These are phyloP conservation scores for Lotmaria passim DNA, from an alignment of 208 protist species.

Conservation along the genomic window DNA sequence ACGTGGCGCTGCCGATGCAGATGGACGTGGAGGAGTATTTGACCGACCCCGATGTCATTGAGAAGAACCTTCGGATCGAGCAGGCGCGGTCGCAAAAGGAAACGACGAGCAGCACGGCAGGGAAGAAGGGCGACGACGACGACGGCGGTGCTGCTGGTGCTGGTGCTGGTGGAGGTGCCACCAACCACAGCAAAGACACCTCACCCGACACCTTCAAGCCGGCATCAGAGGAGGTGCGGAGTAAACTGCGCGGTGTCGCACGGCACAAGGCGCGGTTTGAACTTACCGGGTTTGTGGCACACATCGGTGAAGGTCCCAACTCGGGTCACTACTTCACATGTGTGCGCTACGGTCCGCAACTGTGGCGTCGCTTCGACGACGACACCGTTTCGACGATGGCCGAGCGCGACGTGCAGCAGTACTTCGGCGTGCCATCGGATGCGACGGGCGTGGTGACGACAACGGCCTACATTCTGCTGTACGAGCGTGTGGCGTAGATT, in stretches of 20 bases:
- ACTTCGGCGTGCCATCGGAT: slow-evolving; percentile 80
- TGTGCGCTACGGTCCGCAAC: slow-evolving; percentile 67
- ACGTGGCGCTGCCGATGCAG: slow-evolving; percentile 87
- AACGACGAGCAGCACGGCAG: background rate
- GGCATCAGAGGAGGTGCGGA: slow-evolving; percentile 38
- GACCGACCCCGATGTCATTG: slow-evolving; percentile 41
- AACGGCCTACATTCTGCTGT: slow-evolving; percentile 90
- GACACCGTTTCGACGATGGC: slow-evolving; percentile 75
- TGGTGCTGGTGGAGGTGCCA: background rate
- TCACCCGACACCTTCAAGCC: slow-evolving; percentile 44
- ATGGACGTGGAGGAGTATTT: slow-evolving; percentile 88
- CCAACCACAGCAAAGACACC: background rate
- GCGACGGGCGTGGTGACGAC: slow-evolving; percentile 63
- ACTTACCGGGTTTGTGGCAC: slow-evolving; percentile 90
- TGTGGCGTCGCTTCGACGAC: slow-evolving; percentile 93
- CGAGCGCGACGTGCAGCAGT: slow-evolving; percentile 83
- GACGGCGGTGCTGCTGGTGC: background rate
- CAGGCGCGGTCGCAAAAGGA: slow-evolving; percentile 20
- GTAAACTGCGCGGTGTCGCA: slow-evolving; percentile 59
- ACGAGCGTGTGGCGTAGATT: slow-evolving; percentile 86
- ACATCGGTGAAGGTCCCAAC: slow-evolving; percentile 82
- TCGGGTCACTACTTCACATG: slow-evolving; percentile 93
- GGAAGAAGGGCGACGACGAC: slow-evolving; percentile 9
- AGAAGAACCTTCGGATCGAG: slow-evolving; percentile 26
- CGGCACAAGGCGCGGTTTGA: slow-evolving; percentile 82